phyloP scores from a whole-genome alignment of 345 rosid genomes.

The Corchorus capsularis region DNA sequence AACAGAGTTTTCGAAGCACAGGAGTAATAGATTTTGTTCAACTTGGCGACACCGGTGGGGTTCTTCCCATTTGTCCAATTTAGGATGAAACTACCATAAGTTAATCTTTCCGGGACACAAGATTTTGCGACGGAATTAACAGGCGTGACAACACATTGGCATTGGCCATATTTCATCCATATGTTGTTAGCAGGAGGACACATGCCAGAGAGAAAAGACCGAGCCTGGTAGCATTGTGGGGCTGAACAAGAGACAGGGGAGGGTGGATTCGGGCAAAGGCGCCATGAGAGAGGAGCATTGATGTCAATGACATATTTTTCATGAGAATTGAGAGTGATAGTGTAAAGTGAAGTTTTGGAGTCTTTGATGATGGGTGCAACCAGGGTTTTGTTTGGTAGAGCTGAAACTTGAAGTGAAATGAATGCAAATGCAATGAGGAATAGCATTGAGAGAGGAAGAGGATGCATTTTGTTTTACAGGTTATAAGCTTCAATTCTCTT shows the following conservation, averaged over 20 bases:
- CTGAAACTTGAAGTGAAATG: neutral
- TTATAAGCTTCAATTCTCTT: neutral
- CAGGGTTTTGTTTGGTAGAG: conserved; percentile 24
- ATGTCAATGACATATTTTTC: conserved; percentile 35
- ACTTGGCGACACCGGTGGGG: conserved; percentile 17
- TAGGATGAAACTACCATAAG: conserved; percentile 17
- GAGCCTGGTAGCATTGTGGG: conserved; percentile 20
- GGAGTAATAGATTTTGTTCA: conserved; percentile 13
- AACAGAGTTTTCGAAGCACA: conserved; percentile 36
- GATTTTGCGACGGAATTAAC: conserved; percentile 31
- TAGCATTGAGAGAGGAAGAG: neutral
- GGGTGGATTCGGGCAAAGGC: conserved; percentile 22
- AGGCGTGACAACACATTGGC: conserved; percentile 32
- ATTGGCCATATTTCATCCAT: conserved; percentile 17
- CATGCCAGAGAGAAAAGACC: conserved; percentile 12
- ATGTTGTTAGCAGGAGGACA: conserved; percentile 27
- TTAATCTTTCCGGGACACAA: conserved; percentile 24
- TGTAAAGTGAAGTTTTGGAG: conserved; percentile 30
- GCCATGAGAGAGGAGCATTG: conserved; percentile 24
- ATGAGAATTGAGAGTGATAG: conserved; percentile 28
- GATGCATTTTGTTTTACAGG: neutral
- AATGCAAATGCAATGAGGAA: neutral
- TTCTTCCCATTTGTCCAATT: conserved; percentile 28
- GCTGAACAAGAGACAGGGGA: conserved; percentile 28
- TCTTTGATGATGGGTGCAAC: conserved; percentile 39